Evolutionary conservation across 176 grass and related monocot genomes (phyloP), one percentile per base, ranked within the genome.

Genomic region (Phoenix dactylifera): DNA sequence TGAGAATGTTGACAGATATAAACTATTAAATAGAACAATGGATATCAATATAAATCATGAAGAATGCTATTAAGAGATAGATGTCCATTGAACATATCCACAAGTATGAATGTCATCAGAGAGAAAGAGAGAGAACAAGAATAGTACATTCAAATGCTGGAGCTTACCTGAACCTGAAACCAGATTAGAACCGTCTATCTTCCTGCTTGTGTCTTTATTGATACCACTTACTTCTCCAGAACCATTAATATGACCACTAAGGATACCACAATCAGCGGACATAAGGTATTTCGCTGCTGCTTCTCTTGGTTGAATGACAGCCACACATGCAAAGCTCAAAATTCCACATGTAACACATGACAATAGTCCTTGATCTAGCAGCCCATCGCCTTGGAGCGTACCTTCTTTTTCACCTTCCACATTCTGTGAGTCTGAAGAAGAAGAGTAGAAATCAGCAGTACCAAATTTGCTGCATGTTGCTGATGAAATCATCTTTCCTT

Each of bases 261-360:
- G 75, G 63, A 79, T 73, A 86, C 58, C 70, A 83, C 64, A 72
- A 76, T 92, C 87, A 56, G 79, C 65, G 28, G 81, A 76, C 73
- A 89, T 80, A 15, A 98, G 76, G 64, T 73, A 81, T 50, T 71
- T 86, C 18, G 88, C 76, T 70, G 88, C 26, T 75, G 32, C 26
- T 26, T 89, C 88, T 69, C 49, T 86, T 78, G 94, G 88, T 86
- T 86, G 86, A 70, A 98, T 76, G 50, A 98, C 84, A 71, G 82
- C 82, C 60, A 98, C 84, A 74, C 88, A 98, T 68, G 94, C 85
- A 88, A 98, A 98, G 81, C 94, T 98, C 68, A 93, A 86, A 80
- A 98, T 88, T 26, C 94, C 88, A 65, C 94, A 98, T 56, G 84
- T 79, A 19, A 93, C 84, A 83, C 94, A 98, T 55, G 88, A 86